Evolutionary conservation across 148 eudicot species (phyloP).

Genomic region (Rhododendron mucronatum): DNA sequence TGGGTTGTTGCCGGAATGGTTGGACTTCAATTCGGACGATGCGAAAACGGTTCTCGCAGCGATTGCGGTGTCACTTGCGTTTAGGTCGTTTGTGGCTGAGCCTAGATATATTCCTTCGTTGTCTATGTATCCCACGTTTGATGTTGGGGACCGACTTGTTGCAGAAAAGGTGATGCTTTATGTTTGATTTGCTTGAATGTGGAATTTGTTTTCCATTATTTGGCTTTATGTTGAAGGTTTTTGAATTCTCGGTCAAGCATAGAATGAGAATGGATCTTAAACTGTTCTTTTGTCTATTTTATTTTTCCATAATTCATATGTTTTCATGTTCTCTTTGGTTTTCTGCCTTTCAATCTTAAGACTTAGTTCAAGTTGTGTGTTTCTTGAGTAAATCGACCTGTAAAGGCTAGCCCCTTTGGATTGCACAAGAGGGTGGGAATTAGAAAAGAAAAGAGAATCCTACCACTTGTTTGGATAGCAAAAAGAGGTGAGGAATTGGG

Average conservation of each 20-base stretch:
- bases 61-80: constrained; percentile 75
- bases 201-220: neutral
- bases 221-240: neutral
- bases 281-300: neutral
- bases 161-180: constrained; percentile 82
- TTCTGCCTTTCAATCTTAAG: neutral
- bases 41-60: constrained; percentile 83
- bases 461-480: neutral
- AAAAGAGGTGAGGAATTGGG: neutral
- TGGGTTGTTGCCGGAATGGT: constrained; percentile 76
- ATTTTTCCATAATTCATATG: neutral
- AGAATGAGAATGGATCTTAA: constrained; percentile 1
- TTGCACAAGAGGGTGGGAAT: neutral
- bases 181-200: neutral
- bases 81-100: constrained; percentile 84
- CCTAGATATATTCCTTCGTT: constrained; percentile 94
- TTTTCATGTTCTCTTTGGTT: neutral
- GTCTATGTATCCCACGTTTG: constrained; percentile 97
- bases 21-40: constrained; percentile 73
- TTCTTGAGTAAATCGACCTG: neutral
- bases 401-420: neutral
- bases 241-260: neutral
- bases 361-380: neutral
- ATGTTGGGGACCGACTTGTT: constrained; percentile 89
- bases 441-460: neutral